Evolutionary conservation across 139 green algal species (phyloP), one percentile per base, ranked within the genome.

Genomic region (Tetratostichococcus sp.): DNA sequence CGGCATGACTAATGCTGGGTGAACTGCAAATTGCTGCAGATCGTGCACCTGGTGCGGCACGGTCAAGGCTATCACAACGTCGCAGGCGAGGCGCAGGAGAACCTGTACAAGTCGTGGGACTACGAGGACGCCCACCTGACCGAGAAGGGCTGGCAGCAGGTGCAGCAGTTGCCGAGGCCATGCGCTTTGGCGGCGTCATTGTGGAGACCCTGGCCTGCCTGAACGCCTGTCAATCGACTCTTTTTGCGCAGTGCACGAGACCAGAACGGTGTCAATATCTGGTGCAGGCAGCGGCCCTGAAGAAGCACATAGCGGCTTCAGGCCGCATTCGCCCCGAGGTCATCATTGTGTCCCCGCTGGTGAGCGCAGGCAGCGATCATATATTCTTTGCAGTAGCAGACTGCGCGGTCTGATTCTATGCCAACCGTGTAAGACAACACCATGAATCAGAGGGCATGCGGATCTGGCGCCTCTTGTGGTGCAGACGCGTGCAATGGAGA

Each of bases 11-110:
- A 14, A 8, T 50, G 39, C 39, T 14, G 39, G 8, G 39, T 8
- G n/a, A 68, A 2, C 4, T 34, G 28, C 5, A 34, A 30, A 25
- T 22, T 23, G 43, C 23, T 50, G 43, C 69, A 89, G 82, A 71
- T 81, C 5, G 42, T 90, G 0, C 80, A 90, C 62, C 76, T 90
- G 6, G 77, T 90, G 0, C 39, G 85, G 0, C 83, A 88, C 59
- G 74, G 73, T 6, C 39, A 83, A 39, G 86, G 86, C 1, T 91
- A 84, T 67, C 86, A 91, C 71, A 91, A 91, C 26, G 84, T 90
- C 8, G 86, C 86, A 6, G 84, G 84, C 0, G 70, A 79, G 26
- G 58, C 65, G 19, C 59, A 85, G n/a, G n/a, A 82, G 1, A 43
- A 69, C n/a, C 70, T 75, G 31, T 82, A 83, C 70, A 82, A 77